Conservation (phyloP, 306 rosid species). For the Calophaca sinica region DNA sequence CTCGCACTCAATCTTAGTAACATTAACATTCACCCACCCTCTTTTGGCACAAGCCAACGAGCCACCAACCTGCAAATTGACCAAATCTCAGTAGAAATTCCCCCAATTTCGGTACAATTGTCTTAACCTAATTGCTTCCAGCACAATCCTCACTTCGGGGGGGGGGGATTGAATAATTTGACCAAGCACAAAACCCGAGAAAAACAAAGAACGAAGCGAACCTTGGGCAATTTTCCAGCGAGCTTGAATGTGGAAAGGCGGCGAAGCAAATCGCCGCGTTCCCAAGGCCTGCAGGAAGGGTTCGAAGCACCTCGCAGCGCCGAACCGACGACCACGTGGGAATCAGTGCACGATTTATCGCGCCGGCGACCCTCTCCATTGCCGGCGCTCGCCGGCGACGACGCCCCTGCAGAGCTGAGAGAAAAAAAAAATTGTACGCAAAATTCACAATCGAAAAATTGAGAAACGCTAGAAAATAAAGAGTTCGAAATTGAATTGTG, state of each 20-base stretch:
- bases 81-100: neutral
- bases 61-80: slow-evolving; percentile 55
- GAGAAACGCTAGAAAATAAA: slow-evolving; percentile 19
- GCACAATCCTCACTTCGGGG: neutral
- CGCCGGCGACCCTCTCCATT: slow-evolving; percentile 63
- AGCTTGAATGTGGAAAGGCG: slow-evolving; percentile 93
- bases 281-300: slow-evolving; percentile 93
- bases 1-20: slow-evolving; percentile 82
- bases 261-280: slow-evolving; percentile 88
- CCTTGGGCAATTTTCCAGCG: slow-evolving; percentile 89
- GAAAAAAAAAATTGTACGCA: neutral
- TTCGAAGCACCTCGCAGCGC: slow-evolving; percentile 62
- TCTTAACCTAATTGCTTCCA: slow-evolving; percentile 25
- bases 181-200: neutral
- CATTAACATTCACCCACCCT: slow-evolving; percentile 89
- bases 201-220: slow-evolving; percentile 35
- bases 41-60: slow-evolving; percentile 87
- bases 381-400: slow-evolving; percentile 72
- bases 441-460: neutral
- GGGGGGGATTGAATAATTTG: neutral
- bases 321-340: slow-evolving; percentile 65
- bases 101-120: slow-evolving; percentile 5
- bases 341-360: slow-evolving; percentile 73
- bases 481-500: slow-evolving; percentile 13
- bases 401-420: slow-evolving; percentile 94